Evolutionary conservation across 2,329 filamentous ascomycete species (phyloP), one percentile per base, ranked within the genome.

Genomic region (Verticillium alfalfae): DNA sequence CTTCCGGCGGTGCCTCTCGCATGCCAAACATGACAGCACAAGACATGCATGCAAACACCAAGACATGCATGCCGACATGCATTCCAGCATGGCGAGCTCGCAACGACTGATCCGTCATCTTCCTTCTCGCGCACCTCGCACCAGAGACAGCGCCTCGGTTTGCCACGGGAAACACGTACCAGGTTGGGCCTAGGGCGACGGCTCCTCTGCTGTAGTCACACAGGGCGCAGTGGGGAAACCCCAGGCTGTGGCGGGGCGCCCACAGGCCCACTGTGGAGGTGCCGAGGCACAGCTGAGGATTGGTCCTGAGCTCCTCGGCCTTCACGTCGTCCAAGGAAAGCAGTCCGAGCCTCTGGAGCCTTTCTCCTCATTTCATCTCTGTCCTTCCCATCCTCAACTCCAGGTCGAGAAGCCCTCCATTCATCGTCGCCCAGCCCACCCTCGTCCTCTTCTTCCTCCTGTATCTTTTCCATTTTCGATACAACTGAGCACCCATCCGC

Each of bases 201-300:
- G 18, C 45, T 22, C 10, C 45, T 18, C 45, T 12, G 45, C 26
- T 31, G 26, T 31, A 31, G 3, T 31, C 26, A 31, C 26, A 31
- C 26, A 31, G 16, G n/a, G 16, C 45, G 10, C 10, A 52, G 13
- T 9, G n/a, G 18, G n/a, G 9, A 52, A 52, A 52, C 45, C 45
- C 45, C 45, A 31, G 45, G 45, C 45, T 18, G 8, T 18, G 45
- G 18, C 45, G 45, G 45, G 45, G 45, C 45, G 45, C 45, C 45
- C 45, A 52, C 45, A 52, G 16, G 45, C 45, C 45, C 45, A 52
- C 39, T 41, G 39, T 58, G 57, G 39, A 58, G 57, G 57, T 58
- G 57, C 57, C 57, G 57, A 58, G 57, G 57, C 57, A 49, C 57
- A 31, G 38, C 45, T 52, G 45, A 52, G 45, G 45, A 52, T 52